Base-by-base conservation (phyloP, 768 basidiomycete genomes). In the Rhizopogon sp. region DNA sequence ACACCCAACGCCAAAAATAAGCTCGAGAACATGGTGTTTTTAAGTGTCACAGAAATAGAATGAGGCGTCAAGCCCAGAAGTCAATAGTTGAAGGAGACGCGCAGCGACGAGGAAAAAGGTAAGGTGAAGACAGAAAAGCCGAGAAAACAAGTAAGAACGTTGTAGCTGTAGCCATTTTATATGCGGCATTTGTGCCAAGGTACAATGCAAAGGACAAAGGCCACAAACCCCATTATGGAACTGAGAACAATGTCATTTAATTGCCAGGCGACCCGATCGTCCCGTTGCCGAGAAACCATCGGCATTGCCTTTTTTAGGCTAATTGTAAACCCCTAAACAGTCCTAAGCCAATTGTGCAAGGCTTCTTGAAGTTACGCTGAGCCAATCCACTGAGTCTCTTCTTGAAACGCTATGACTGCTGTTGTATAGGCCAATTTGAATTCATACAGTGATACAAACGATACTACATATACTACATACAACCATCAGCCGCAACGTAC, bases 11-110 rank as follows among this genome's bases (percentile, higher is more conserved):
- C 40, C 20, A 46, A 35, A 3, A 55, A 37, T 37, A 53, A 47
- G 25, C 16, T 53, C 31, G 54, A 37, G 46, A 52, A 33, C 39
- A 49, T 52, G 37, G n/a, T 42, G 28, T 43, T 52, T 52, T 50
- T 17, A 28, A 20, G 20, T 20, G 20, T 16, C 22, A 43, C 25
- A 39, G 22, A 52, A 49, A 56, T 40, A 35, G 16, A 46, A 51
- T 16, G 13, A 56, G 57, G 57, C 54, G 40, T 45, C 57, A 52
- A 50, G 55, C 50, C 50, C 11, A 11, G 16, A 52, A 43, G 17
- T 14, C 29, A 16, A 50, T 3, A 37, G 43, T 25, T 25, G 16
- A 40, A 39, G 20, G 16, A 29, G 44, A 56, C 50, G 55, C 56
- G 16, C 56, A 55, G 56, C 53, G 47, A 43, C 40, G 46, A 55